phyloP scores from a whole-genome alignment of 2,329 filamentous ascomycete species.

The Epichloe festucae region DNA sequence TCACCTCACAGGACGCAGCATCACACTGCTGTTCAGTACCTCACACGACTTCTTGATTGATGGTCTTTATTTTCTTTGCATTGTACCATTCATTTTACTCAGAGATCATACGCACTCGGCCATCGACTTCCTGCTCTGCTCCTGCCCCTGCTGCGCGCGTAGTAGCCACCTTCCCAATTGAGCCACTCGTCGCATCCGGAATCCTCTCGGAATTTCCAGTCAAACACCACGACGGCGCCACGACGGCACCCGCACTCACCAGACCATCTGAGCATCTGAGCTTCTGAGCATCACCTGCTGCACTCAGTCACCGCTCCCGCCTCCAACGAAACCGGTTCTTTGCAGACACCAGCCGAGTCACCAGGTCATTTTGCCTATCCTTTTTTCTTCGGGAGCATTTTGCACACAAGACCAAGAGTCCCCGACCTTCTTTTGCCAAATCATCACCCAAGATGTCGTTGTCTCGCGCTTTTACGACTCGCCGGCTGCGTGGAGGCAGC shows the following conservation, averaged over 20 bases:
- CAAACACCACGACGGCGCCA: not conserved
- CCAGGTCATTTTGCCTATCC: not conserved
- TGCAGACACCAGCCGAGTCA: not conserved
- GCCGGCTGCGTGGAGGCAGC: constrained; percentile 43
- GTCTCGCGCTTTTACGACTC: constrained; percentile 59
- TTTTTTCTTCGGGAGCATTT: not conserved
- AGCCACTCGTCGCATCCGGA: constrained; percentile 2
- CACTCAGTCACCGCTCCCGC: not conserved
- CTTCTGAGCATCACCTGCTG: not conserved
- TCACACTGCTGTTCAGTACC: not conserved
- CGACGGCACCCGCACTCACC: not conserved
- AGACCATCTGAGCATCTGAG: not conserved
- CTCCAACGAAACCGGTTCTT: not conserved
- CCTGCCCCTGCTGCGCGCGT: not conserved
- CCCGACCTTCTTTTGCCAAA: not conserved
- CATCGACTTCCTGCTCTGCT: not conserved
- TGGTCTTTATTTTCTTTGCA: not conserved
- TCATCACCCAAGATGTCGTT: constrained; percentile 34
- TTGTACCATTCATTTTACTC: not conserved
- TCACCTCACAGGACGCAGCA: not conserved
- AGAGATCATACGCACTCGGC: not conserved
- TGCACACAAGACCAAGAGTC: not conserved
- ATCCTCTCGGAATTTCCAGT: not conserved
- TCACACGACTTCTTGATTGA: not conserved
- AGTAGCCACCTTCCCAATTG: constrained; percentile 8